Percentiles rank a stretch among this genome's conserved stretches.
Evolutionary conservation across 352 stramenopile genomes (phyloP).

Genomic region (Globisporangium cystogenes): DNA sequence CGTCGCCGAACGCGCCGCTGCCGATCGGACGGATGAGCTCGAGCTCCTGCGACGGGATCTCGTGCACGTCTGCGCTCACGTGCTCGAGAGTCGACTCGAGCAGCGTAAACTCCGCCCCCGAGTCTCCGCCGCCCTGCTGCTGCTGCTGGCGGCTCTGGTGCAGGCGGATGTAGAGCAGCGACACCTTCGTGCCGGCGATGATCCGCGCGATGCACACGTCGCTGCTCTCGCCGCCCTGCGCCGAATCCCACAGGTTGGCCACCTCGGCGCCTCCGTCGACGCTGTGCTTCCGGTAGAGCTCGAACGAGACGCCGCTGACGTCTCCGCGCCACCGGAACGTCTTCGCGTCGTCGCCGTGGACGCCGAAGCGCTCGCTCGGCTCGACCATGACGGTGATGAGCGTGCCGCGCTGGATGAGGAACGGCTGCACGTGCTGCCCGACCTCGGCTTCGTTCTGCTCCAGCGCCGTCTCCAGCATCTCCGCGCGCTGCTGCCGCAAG

Average conservation of each 20-base stretch:
- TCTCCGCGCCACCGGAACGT: slow-evolving; percentile 61
- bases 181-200: slow-evolving; percentile 52
- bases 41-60: slow-evolving; percentile 45
- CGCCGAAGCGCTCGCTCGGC: slow-evolving; percentile 21
- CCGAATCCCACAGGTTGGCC: slow-evolving; percentile 2
- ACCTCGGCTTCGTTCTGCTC: slow-evolving; percentile 46
- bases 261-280: neutral
- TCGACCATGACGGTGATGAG: slow-evolving; percentile 64
- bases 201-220: slow-evolving; percentile 47
- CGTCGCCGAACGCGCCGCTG: slow-evolving; percentile 60
- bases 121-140: neutral
- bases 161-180: slow-evolving; percentile 56
- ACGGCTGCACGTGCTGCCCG: slow-evolving; percentile 37
- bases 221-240: slow-evolving; percentile 18
- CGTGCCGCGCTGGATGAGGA: slow-evolving; percentile 48
- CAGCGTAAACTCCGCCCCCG: slow-evolving; percentile 16
- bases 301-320: slow-evolving; percentile 56
- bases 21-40: slow-evolving; percentile 55
- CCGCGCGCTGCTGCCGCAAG: slow-evolving; percentile 46
- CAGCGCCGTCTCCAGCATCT: slow-evolving; percentile 56
- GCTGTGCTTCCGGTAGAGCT: slow-evolving; percentile 28
- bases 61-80: slow-evolving; percentile 28
- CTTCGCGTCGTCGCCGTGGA: slow-evolving; percentile 48
- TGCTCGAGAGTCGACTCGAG: slow-evolving; percentile 44
- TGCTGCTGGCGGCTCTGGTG: slow-evolving; percentile 10